A percentile compares a stretch with the other conserved stretches of the same genome.
Evolutionary conservation across 345 rosid genomes (phyloP).

Genomic region (Carallia brachiata): DNA sequence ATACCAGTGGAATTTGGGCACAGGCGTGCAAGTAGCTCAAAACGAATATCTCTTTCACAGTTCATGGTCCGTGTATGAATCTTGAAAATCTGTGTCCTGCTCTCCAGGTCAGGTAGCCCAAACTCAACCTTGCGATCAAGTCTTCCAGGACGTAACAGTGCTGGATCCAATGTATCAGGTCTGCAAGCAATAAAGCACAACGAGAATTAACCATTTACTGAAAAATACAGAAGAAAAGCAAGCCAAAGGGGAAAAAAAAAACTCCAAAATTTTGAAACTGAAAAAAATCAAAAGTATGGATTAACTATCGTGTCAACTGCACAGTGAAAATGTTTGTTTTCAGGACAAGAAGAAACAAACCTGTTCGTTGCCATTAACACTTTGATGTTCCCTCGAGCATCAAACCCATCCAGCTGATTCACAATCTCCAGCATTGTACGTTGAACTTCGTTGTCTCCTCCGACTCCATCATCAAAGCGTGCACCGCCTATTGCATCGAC

Average conservation of each 20-base stretch:
- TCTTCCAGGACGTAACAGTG: constrained; percentile 87
- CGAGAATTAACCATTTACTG: not conserved
- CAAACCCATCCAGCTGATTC: constrained; percentile 87
- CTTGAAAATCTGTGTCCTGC: constrained; percentile 91
- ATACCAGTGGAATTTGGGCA: constrained; percentile 92
- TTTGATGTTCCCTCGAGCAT: constrained; percentile 95
- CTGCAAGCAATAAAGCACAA: constrained; percentile 28
- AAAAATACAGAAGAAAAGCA: not conserved
- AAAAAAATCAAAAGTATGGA: not conserved
- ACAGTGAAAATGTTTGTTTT: not conserved
- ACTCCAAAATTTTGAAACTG: not conserved
- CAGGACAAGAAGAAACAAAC: constrained; percentile 17
- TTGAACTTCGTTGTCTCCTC: constrained; percentile 81
- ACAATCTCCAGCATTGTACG: constrained; percentile 89
- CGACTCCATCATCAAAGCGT: constrained; percentile 78
- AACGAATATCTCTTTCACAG: constrained; percentile 86
- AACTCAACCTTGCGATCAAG: constrained; percentile 94
- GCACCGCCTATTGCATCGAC: constrained; percentile 87
- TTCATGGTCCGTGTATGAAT: constrained; percentile 93
- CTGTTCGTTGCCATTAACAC: constrained; percentile 99
- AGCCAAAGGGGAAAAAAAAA: not conserved
- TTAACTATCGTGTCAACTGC: not conserved
- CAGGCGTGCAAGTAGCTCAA: constrained; percentile 89
- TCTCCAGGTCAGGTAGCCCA: constrained; percentile 89
- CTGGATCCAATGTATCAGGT: constrained; percentile 95